Evolutionary conservation across 495 filamentous ascomycete genomes (phyloP), one percentile per base, ranked within the genome.

Genomic region (Xylona heveae): DNA sequence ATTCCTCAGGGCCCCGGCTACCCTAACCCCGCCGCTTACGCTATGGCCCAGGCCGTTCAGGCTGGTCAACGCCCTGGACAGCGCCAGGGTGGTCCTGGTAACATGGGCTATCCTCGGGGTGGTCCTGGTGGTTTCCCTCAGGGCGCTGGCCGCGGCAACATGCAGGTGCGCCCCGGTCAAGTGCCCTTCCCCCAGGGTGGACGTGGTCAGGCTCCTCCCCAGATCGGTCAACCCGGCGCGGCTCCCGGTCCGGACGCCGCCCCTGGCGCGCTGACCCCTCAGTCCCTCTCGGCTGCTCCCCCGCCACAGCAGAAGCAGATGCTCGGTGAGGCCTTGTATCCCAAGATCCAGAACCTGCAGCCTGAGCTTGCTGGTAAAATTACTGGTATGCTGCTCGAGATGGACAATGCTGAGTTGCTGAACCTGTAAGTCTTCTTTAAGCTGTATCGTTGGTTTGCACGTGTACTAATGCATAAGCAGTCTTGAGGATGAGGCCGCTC

Each of bases 381-480:
- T 48, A 99, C 88, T 38, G 88, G 88, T 54, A 99, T 99, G 88
- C 71, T 99, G 45, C 50, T 99, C 43, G 88, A 99, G 67, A 99
- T 99, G 88, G 88, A 94, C 40, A 94, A 94, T 50, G 41, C 59
- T 28, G 88, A 99, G 62, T 58, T 99, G 39, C 57, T 99, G 46
- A 76, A 75, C 53, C 65, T 99, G 88, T 97, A 72, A 81, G 88
- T 83, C 37, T 40, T n/a, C 15, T 28, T 29, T 36, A 16, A 37
- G 12, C 24, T 19, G 26, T 43, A 42, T 44, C 25, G 28, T 47
- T 44, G 50, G 50, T 4, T 6, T 22, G 15, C 9, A n/a, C 17
- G 6, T 4, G 9, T 28, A 10, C 10, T 23, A 5, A 0, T 4
- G 19, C 21, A 12, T 31, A 37, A 44, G 22, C 37, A 97, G 88